A percentile compares a stretch with the other conserved stretches of the same genome.
phyloP scores from a whole-genome alignment of 2,329 filamentous ascomycete species.

The Alternaria burnsii region DNA sequence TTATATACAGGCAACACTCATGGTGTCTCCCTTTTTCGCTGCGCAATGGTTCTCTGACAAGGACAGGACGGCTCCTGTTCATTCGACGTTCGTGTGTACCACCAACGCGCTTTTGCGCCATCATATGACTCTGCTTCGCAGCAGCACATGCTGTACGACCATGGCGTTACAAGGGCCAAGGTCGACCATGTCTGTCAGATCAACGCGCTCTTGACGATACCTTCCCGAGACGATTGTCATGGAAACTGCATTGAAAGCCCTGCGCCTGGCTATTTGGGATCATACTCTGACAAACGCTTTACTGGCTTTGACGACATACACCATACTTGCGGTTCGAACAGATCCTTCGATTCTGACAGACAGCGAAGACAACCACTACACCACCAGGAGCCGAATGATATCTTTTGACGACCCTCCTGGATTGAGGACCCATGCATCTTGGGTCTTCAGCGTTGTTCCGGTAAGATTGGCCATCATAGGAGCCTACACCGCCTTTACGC shows the following conservation, averaged over 20 bases:
- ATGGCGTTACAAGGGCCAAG: background rate
- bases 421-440: background rate
- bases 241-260: background rate
- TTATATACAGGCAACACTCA: background rate
- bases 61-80: background rate
- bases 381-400: slow-evolving; percentile 1
- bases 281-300: background rate
- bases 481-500: slow-evolving; percentile 12
- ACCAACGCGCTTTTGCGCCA: slow-evolving; percentile 5
- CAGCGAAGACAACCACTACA: slow-evolving; percentile 2
- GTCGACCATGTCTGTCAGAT: background rate
- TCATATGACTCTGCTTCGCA: slow-evolving; percentile 14
- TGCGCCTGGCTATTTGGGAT: background rate
- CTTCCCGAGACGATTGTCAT: background rate
- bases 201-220: background rate
- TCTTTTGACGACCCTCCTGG: background rate
- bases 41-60: background rate
- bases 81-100: background rate
- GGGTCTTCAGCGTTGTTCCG: slow-evolving; percentile 8
- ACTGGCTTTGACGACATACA: background rate
- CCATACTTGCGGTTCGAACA: background rate
- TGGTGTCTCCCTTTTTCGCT: background rate
- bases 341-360: background rate
- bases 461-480: slow-evolving; percentile 8
- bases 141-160: slow-evolving; percentile 4